Conservation (phyloP, 2,329 filamentous ascomycete species). For the Aspergillus pseudotamarii region DNA sequence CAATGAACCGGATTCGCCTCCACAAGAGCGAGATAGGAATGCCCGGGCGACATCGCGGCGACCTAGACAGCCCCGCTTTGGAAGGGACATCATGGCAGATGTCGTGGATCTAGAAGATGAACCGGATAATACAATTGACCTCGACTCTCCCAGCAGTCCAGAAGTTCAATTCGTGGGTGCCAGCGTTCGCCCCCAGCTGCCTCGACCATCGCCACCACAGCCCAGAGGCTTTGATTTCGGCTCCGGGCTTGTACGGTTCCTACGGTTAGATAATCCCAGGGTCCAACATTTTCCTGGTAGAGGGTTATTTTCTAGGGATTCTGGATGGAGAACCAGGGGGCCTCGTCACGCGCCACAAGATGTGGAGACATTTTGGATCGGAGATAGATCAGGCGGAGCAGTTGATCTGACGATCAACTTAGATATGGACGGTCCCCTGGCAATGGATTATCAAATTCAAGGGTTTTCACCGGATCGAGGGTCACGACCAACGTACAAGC, state of each 20-base stretch:
- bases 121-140: conserved; percentile 16
- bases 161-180: conserved; percentile 55
- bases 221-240: conserved; percentile 5
- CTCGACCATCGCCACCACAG: conserved; percentile 13
- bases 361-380: conserved; percentile 26
- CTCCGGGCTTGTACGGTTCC: conserved; percentile 11
- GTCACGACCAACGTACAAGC: conserved; percentile 53
- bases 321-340: conserved; percentile 21
- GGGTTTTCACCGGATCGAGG: conserved; percentile 44
- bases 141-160: conserved; percentile 40
- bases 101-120: conserved; percentile 46
- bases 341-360: not conserved
- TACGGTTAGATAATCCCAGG: conserved; percentile 10
- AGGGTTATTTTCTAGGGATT: conserved; percentile 24
- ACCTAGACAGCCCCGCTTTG: conserved; percentile 37
- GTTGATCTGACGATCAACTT: conserved; percentile 31
- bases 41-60: not conserved
- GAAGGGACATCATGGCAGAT: conserved; percentile 39
- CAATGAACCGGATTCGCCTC: conserved; percentile 45
- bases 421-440: conserved; percentile 27
- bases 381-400: conserved; percentile 21
- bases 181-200: conserved; percentile 22
- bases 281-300: conserved; percentile 4
- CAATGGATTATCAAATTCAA: conserved; percentile 44
- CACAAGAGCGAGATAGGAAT: conserved; percentile 14